A percentile compares a stretch with the other conserved stretches of the same genome.
These are phyloP conservation scores for Ogataea degrootiae DNA, from an alignment of 805 yeast genomes.

Conservation along the genomic window DNA sequence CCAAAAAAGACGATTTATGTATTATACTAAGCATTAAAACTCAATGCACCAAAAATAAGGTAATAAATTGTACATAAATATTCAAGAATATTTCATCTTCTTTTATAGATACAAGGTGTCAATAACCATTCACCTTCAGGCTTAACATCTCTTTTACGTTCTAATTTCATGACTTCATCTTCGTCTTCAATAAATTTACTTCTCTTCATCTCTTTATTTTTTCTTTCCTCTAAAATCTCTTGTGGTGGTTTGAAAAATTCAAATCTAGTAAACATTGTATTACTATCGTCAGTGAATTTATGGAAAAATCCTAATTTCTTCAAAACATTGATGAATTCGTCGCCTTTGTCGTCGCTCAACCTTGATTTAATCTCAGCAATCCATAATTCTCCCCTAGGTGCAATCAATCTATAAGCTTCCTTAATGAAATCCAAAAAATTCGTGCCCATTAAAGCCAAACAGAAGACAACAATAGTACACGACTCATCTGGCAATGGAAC, in stretches of 20 bases:
- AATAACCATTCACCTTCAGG: slow-evolving; percentile 87
- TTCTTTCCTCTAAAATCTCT: slow-evolving; percentile 59
- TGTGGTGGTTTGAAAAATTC: slow-evolving; percentile 87
- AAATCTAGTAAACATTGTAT: slow-evolving; percentile 92
- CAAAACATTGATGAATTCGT: slow-evolving; percentile 75
- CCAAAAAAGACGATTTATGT: too few relatives aligned
- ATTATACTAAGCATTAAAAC: too few relatives aligned
- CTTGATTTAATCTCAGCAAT: slow-evolving; percentile 95
- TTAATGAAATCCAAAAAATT: slow-evolving; percentile 86
- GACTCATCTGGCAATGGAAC: slow-evolving; percentile 81
- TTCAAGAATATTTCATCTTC: slow-evolving; percentile 42
- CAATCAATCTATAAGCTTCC: slow-evolving; percentile 83
- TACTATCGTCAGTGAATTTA: slow-evolving; percentile 77
- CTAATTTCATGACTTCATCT: slow-evolving; percentile 51
- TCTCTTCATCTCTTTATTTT: slow-evolving; percentile 55
- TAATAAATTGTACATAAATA: too few relatives aligned
- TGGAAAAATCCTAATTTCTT: slow-evolving; percentile 82
- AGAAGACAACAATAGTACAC: slow-evolving; percentile 85
- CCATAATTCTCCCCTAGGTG: slow-evolving; percentile 94
- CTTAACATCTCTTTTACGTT: slow-evolving; percentile 42
- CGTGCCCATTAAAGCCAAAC: slow-evolving; percentile 96
- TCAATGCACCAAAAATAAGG: too few relatives aligned
- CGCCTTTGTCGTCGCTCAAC: slow-evolving; percentile 69
- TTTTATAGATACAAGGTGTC: slow-evolving; percentile 94
- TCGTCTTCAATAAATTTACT: slow-evolving; percentile 69